Conservation (phyloP, 495 filamentous ascomycete species). For the Rostrohypoxylon terebratum region DNA sequence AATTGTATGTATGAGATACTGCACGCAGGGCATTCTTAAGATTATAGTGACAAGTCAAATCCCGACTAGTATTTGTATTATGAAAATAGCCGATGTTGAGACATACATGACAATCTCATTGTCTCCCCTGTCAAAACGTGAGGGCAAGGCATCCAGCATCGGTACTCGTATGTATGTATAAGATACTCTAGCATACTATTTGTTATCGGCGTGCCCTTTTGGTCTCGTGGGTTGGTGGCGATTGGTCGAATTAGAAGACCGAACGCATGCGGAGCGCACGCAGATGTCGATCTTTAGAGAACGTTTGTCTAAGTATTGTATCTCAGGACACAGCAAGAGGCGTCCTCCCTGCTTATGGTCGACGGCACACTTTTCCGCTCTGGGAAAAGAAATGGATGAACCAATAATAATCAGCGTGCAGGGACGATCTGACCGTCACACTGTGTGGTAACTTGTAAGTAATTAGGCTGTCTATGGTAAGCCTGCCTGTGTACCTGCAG, state of each 20-base stretch:
- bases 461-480: conserved; percentile 40
- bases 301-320: conserved; percentile 2
- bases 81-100: conserved; percentile 7
- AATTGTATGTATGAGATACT: not conserved
- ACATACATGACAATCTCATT: not conserved
- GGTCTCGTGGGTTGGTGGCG: conserved; percentile 25
- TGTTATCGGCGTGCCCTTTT: not conserved
- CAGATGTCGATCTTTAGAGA: conserved; percentile 1
- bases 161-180: not conserved
- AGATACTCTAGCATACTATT: not conserved
- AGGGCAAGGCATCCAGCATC: conserved; percentile 20
- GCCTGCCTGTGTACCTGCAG: conserved; percentile 34
- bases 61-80: not conserved
- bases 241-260: conserved; percentile 19
- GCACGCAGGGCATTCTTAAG: not conserved
- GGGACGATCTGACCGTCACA: conserved; percentile 37
- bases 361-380: conserved; percentile 20
- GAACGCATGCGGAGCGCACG: not conserved
- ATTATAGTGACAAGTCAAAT: not conserved
- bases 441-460: too few relatives aligned
- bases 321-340: conserved; percentile 3
- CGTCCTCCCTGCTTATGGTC: conserved; percentile 22
- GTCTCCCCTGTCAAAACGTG: conserved; percentile 31
- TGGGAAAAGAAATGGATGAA: conserved; percentile 9
- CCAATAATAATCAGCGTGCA: conserved; percentile 27